Evolutionary conservation across 495 filamentous ascomycete genomes (phyloP).

Genomic region (Endocarpon pusillum): DNA sequence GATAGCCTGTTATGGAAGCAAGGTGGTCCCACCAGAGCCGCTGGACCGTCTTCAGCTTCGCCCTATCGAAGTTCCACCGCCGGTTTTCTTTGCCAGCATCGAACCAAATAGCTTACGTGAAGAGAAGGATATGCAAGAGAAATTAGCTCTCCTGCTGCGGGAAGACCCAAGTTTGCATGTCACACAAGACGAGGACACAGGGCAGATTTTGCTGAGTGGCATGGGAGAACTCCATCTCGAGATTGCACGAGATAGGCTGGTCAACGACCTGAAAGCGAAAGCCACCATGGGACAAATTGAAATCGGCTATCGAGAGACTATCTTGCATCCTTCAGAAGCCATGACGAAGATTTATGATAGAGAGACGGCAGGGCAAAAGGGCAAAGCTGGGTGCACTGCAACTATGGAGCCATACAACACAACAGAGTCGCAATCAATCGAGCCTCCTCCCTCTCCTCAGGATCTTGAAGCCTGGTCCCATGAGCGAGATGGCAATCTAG

Average conservation of each 20-base stretch:
- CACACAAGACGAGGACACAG: constrained; percentile 71
- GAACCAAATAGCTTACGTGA: constrained; percentile 68
- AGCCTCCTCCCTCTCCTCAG: constrained; percentile 12
- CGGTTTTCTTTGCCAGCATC: constrained; percentile 87
- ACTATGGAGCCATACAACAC: constrained; percentile 40
- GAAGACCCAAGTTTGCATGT: constrained; percentile 93
- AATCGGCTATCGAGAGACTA: constrained; percentile 81
- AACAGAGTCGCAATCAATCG: constrained; percentile 6
- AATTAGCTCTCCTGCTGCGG: constrained; percentile 56
- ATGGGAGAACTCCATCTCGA: constrained; percentile 99
- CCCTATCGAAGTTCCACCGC: constrained; percentile 77
- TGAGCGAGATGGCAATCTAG: constrained; percentile 37
- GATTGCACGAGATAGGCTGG: constrained; percentile 73
- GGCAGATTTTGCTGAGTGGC: constrained; percentile 80
- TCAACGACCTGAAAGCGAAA: constrained; percentile 77
- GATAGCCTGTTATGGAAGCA: constrained; percentile 49
- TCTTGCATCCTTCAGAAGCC: constrained; percentile 32
- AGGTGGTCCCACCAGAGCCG: constrained; percentile 45
- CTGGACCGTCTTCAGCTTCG: constrained; percentile 65
- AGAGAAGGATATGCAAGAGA: constrained; percentile 60
- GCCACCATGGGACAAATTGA: constrained; percentile 85
- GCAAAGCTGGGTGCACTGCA: constrained; percentile 59
- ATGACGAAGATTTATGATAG: constrained; percentile 54
- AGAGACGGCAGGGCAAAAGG: constrained; percentile 60
- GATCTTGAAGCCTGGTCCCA: too few relatives aligned